Percentiles rank a stretch among this genome's conserved stretches.
Evolutionary conservation across 78 protist genomes (phyloP).

Genomic region (Dictyostelium firmibasis): DNA sequence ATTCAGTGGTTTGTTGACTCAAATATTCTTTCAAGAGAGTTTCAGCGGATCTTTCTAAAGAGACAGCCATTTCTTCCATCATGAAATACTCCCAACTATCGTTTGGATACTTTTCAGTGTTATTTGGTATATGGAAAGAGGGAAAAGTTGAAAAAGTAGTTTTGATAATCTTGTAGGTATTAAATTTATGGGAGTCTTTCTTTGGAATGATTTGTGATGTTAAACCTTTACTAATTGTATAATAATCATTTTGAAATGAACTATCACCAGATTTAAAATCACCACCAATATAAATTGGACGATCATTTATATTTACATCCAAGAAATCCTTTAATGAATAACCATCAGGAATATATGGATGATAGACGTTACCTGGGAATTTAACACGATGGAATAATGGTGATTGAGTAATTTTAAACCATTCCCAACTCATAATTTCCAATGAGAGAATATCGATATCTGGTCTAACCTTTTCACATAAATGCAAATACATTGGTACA

Average conservation of each 20-base stretch:
- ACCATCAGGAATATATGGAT: slow-evolving; percentile 31
- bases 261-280: slow-evolving; percentile 63
- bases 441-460: slow-evolving; percentile 47
- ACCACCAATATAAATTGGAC: slow-evolving; percentile 49
- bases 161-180: background rate
- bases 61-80: slow-evolving; percentile 10
- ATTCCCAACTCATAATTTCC: slow-evolving; percentile 74
- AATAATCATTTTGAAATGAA: background rate
- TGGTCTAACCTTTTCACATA: slow-evolving; percentile 50
- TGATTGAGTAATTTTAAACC: slow-evolving; percentile 57
- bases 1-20: background rate
- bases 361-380: slow-evolving; percentile 67
- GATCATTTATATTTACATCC: slow-evolving; percentile 23
- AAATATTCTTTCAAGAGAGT: background rate
- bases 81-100: slow-evolving; percentile 60
- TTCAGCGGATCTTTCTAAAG: slow-evolving; percentile 20
- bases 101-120: slow-evolving; percentile 44
- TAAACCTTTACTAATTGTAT: slow-evolving; percentile 6
- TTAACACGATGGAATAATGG: slow-evolving; percentile 23
- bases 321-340: slow-evolving; percentile 52
- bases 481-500: slow-evolving; percentile 54
- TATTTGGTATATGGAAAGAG: slow-evolving; percentile 16
- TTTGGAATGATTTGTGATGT: slow-evolving; percentile 5
- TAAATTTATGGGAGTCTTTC: background rate
- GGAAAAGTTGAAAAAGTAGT: background rate